Conservation (phyloP, 2,329 filamentous ascomycete genomes). For the Arthrobotrys iridis region DNA sequence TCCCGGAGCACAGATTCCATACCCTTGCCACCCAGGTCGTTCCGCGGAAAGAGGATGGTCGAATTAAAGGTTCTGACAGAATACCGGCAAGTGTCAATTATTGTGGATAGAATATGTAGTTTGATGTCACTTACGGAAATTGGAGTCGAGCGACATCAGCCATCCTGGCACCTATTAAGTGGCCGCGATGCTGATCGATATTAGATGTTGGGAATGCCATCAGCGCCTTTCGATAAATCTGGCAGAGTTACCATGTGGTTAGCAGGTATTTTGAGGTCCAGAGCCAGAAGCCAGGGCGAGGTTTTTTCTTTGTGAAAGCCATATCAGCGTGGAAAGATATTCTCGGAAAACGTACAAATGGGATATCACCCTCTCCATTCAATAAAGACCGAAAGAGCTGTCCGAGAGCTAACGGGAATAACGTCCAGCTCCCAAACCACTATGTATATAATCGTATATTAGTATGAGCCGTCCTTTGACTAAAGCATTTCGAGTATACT, state of each 20-base stretch:
- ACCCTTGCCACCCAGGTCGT: not conserved
- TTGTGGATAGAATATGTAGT: not conserved
- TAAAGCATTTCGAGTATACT: not conserved
- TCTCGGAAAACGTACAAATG: slow-evolving; percentile 31
- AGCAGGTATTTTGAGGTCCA: not conserved
- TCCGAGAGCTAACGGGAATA: slow-evolving; percentile 33
- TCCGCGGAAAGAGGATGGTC: slow-evolving; percentile 28
- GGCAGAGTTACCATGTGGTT: not conserved
- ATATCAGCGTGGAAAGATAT: too few relatives aligned
- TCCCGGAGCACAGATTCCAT: slow-evolving; percentile 2
- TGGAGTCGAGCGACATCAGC: slow-evolving; percentile 18
- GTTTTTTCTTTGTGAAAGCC: too few relatives aligned
- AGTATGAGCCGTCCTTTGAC: not conserved
- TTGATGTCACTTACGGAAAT: slow-evolving; percentile 35
- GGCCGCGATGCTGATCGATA: not conserved
- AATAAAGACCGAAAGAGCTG: slow-evolving; percentile 39
- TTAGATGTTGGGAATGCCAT: slow-evolving; percentile 26
- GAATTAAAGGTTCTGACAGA: slow-evolving; percentile 24
- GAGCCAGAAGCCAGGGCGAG: too few relatives aligned
- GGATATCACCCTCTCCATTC: slow-evolving; percentile 1
- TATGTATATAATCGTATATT: slow-evolving; percentile 16
- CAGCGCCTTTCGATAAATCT: slow-evolving; percentile 31
- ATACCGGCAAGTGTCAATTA: not conserved
- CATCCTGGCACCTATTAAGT: not conserved
- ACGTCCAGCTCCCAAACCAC: slow-evolving; percentile 48